Evolutionary conservation across 257 asterid genomes (phyloP), one percentile per base, ranked within the genome.

Genomic region (Solanum bulbocastanum): DNA sequence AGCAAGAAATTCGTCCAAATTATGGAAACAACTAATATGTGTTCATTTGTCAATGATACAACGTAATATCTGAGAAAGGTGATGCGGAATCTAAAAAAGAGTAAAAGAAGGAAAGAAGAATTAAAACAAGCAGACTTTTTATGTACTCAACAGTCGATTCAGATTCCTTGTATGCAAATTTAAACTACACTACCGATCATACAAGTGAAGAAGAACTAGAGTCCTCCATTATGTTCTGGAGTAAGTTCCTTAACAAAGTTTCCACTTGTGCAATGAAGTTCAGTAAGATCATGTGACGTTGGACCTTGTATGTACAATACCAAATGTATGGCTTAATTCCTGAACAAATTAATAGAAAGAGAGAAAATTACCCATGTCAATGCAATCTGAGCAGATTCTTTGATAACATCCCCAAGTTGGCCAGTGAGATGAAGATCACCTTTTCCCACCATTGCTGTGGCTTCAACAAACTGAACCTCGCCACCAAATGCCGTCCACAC

Each of bases 351-450:
- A 87, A 74, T 25, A 23, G 74, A 6, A 52, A 68, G 49, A 86
- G 74, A 56, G 27, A 71, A 56, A 73, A 37, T 92, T 96, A 97
- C 99, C 99, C 99, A 97, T 86, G 99, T 97, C 91, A 97, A 87
- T 84, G 99, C 99, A 90, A 96, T 97, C 93, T 95, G 99, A 68
- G 99, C 99, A 39, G 99, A 97, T 92, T 97, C 99, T 89, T 97
- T 97, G 88, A 96, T 96, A 78, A 97, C 98, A 87, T 95, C 99
- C 90, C 99, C 99, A 83, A 97, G 99, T 92, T 96, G 99, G 88
- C 99, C 99, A 4, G 99, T 97, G 84, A 97, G 98, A 93, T 93
- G 99, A 88, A 97, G 92, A 52, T 97, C 99, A 74, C 99, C 99
- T 93, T 93, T 97, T 87, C 99, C 99, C 87, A 89, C 98, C 98